Evolutionary conservation across 2,329 filamentous ascomycete species (phyloP), one percentile per base, ranked within the genome.

Genomic region (Alternaria sp.): DNA sequence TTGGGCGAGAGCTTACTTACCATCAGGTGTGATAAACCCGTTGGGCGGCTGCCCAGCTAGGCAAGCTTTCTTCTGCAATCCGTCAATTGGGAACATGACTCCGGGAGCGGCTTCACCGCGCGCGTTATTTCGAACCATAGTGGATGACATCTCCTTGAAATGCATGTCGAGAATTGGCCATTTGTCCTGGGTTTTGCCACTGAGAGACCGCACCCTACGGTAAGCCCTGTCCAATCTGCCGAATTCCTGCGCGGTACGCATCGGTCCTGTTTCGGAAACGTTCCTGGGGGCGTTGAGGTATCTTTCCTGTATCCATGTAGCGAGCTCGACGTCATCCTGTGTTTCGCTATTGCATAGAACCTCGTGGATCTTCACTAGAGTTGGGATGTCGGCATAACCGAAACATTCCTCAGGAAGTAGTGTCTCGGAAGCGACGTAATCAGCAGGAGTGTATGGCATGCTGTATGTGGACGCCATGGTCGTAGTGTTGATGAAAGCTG

Each of bases 141-240:
- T 58, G 11, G 64, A 58, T n/a, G 68, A 65, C 66, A 76, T 70
- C 23, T 62, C 55, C 50, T 73, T 76, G 67, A 67, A 71, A 28
- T 63, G 66, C 11, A 53, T 54, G 32, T 73, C 67, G 47, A 73
- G 73, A 46, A 77, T 77, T 21, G 75, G 75, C 74, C 74, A 78
- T 58, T 76, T 73, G 36, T 77, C 73, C 64, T 73, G 71, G 25
- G 71, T 66, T 51, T 70, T 71, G n/a, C 70, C 72, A 15, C 74
- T 77, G 28, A 77, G 70, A 17, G 62, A 59, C 13, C 71, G 70
- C 21, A 73, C 73, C 32, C 75, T 70, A 45, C 71, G 69, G 49
- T 73, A 78, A 13, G 75, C 75, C n/a, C 62, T 63, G 28, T 75
- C 68, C 4, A 78, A 59, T 19, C 72, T 67, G 30, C 50, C 43